Evolutionary conservation across 768 basidiomycete species (phyloP).

Genomic region (Mrakia frigida): DNA sequence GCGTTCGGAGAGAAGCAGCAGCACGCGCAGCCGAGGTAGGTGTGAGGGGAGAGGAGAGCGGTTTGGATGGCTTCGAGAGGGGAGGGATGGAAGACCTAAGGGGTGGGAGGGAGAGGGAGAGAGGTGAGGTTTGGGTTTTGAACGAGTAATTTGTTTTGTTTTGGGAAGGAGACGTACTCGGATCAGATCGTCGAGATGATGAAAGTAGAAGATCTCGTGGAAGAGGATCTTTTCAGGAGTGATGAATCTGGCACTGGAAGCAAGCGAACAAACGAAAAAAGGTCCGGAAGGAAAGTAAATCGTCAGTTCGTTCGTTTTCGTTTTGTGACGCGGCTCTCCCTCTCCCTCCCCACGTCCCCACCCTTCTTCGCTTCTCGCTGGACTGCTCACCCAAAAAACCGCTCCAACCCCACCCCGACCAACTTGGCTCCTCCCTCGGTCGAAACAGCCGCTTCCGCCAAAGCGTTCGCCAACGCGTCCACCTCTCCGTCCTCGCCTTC

Average conservation of each 20-base stretch:
- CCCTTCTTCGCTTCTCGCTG: background rate
- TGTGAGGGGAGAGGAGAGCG: slow-evolving; percentile 23
- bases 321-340: background rate
- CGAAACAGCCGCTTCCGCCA: background rate
- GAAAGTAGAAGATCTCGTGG: slow-evolving; percentile 28
- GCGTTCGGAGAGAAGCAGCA: slow-evolving; percentile 4
- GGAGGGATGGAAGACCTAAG: slow-evolving; percentile 28
- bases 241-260: background rate
- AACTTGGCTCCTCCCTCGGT: background rate
- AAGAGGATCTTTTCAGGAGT: slow-evolving; percentile 14
- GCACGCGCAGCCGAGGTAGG: slow-evolving; percentile 28
- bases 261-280: no score
- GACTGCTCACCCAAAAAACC: slow-evolving; percentile 12
- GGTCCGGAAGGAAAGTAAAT: background rate
- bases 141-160: no score
- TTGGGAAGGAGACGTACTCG: slow-evolving; percentile 4
- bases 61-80: slow-evolving; percentile 29
- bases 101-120: no score
- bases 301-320: background rate
- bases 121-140: background rate
- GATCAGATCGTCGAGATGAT: slow-evolving; percentile 25
- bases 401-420: background rate
- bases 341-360: background rate
- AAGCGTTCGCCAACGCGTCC: background rate
- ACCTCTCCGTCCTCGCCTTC: background rate